Evolutionary conservation across 1,284 basidiomycete species (phyloP).

Genomic region (Ceratobasidium sp.): DNA sequence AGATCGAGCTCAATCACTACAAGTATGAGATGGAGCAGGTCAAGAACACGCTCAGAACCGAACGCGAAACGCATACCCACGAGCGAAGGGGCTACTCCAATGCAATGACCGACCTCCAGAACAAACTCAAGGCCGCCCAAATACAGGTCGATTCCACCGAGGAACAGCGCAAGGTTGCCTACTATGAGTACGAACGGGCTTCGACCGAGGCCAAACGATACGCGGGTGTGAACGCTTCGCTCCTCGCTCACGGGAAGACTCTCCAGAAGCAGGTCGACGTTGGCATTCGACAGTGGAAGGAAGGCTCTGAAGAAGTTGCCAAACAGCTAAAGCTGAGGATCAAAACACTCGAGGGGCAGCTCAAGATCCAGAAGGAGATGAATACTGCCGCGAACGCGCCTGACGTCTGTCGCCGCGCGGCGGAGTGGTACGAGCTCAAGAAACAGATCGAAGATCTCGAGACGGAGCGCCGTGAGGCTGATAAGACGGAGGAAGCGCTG

Average conservation of each 20-base stretch:
- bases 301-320: constrained; percentile 15
- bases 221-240: constrained; percentile 15
- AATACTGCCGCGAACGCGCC: constrained; percentile 8
- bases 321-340: constrained; percentile 8
- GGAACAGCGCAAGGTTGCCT: constrained; percentile 11
- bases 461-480: constrained; percentile 10
- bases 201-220: constrained; percentile 21
- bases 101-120: constrained; percentile 13
- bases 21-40: too few species aligned
- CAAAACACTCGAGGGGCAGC: constrained; percentile 13
- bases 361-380: constrained; percentile 31
- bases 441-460: constrained; percentile 37
- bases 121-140: constrained; percentile 22
- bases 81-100: background rate
- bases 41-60: background rate
- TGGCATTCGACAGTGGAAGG: constrained; percentile 19
- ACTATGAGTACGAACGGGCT: constrained; percentile 21
- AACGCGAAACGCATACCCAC: background rate
- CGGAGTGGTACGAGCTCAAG: constrained; percentile 38
- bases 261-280: constrained; percentile 15
- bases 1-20: too few species aligned
- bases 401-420: constrained; percentile 31
- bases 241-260: background rate
- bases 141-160: constrained; percentile 30
- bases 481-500: background rate